Base-by-base conservation (phyloP, 2,329 filamentous ascomycete genomes). In the Teratosphaeria destructans region DNA sequence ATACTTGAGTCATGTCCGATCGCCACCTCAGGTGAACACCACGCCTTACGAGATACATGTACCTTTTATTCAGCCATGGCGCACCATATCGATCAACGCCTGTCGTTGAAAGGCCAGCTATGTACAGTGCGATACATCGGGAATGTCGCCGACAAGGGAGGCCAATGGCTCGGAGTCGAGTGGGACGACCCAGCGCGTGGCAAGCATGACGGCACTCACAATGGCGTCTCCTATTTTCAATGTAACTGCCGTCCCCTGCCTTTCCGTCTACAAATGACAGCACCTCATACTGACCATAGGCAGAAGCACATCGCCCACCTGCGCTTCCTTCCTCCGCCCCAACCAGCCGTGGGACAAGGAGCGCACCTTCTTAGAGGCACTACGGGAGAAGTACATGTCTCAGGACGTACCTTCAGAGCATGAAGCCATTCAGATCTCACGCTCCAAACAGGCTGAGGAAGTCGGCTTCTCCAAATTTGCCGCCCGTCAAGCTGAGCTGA, bases 391-490 rank as follows among this genome's bases (percentile, higher is more conserved):
- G 76, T 99, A 99, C 72, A 89, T 87, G 3, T 73, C 76, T 47
- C 69, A 77, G 58, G 61, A 64, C 27, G 57, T 68, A 65, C 47
- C 56, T 35, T 54, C 66, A 61, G 67, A 68, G 16, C 64, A 68
- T 7, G 78, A 80, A 56, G 79, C 83, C 55, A 87, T 95, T 63
- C 76, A 87, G 80, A 80, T 95, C 79, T 76, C 89, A 14, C 27
- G 53, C 74, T 80, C 82, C 43, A 97, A 97, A 75, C 82, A 92
- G 19, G 93, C 90, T 5, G 88, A 97, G 75, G 93, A 97, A 75
- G 84, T 97, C 37, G 94, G 94, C 34, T 97, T 97, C 67, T 91
- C 95, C 66, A 96, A 96, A 78, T 90, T 96, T 65, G 84, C 88
- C 52, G 82, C 82, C 65, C 85, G 92, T 74, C 85, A 95, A 68